phyloP scores from a whole-genome alignment of 2,329 filamentous ascomycete genomes.

The Teratosphaeriaceae sp. region DNA sequence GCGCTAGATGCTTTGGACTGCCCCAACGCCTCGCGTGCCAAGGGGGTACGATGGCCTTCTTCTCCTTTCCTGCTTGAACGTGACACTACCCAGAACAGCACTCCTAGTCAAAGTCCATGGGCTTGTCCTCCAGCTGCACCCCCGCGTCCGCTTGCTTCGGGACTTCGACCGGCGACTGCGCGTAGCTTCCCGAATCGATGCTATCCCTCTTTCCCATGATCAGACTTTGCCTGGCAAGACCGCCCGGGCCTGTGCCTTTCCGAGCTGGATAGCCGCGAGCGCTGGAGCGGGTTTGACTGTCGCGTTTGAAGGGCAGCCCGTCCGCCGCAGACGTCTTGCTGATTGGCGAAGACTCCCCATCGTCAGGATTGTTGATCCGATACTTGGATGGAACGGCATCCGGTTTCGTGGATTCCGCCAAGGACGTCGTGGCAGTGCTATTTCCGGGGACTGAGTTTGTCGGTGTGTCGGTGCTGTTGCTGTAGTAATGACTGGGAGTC shows the following conservation, averaged over 20 bases:
- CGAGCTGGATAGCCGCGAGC: constrained; percentile 39
- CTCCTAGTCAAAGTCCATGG: constrained; percentile 63
- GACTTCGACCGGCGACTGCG: constrained; percentile 15
- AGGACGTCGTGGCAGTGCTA: constrained; percentile 13
- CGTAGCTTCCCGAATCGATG: constrained; percentile 10
- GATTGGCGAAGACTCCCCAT: constrained; percentile 6
- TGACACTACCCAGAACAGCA: no score
- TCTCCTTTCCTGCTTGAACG: no score
- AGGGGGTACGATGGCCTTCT: no score
- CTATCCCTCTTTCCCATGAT: constrained; percentile 25
- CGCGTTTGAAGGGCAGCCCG: constrained; percentile 52
- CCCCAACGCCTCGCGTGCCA: no score
- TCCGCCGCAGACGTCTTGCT: constrained; percentile 10
- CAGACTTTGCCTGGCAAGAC: constrained; percentile 28
- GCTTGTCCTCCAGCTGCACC: constrained; percentile 65
- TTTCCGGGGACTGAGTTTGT: constrained; percentile 11
- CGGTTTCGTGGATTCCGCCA: neutral
- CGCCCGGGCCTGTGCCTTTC: constrained; percentile 43
- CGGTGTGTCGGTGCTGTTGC: constrained; percentile 15
- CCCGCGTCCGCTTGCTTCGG: constrained; percentile 39
- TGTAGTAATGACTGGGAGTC: constrained; percentile 21
- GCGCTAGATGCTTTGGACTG: neutral
- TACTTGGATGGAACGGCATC: constrained; percentile 4
- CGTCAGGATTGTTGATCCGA: constrained; percentile 7
- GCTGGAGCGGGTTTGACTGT: constrained; percentile 53